These are phyloP conservation scores for Irpex sp. DNA, from an alignment of 1,284 basidiomycete species.

Conservation along the genomic window DNA sequence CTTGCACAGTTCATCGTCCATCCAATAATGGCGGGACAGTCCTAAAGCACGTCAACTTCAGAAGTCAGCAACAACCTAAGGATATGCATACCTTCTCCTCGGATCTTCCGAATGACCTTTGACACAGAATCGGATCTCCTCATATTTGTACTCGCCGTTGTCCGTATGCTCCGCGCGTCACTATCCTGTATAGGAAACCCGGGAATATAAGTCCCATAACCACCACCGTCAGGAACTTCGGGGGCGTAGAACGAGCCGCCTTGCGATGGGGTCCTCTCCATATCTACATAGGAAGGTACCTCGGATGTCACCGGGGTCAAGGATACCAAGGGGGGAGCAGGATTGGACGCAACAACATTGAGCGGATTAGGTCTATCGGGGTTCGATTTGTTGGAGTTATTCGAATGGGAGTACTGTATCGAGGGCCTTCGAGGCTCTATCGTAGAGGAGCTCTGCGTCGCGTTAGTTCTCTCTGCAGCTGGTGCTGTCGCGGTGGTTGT, in stretches of 20 bases:
- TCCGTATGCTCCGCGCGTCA: constrained; percentile 77
- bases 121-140: constrained; percentile 80
- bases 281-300: constrained; percentile 56
- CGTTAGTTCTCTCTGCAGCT: constrained; percentile 12
- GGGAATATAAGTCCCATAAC: constrained; percentile 71
- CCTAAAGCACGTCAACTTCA: constrained; percentile 40
- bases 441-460: constrained; percentile 18
- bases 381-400: constrained; percentile 41
- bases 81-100: constrained; percentile 69
- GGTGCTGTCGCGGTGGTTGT: constrained; percentile 31
- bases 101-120: constrained; percentile 83
- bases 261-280: constrained; percentile 59
- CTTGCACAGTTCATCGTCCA: constrained; percentile 95
- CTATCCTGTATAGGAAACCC: constrained; percentile 79
- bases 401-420: constrained; percentile 42
- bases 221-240: constrained; percentile 55
- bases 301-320: constrained; percentile 78
- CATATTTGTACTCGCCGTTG: constrained; percentile 62
- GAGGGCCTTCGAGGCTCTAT: constrained; percentile 57
- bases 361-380: constrained; percentile 58
- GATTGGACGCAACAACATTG: constrained; percentile 43
- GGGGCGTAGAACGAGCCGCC: constrained; percentile 44
- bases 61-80: not conserved
- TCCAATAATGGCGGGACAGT: constrained; percentile 89
- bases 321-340: constrained; percentile 78